These are phyloP conservation scores for Beta lomatogona DNA, from an alignment of 179 eudicot species.

Conservation along the genomic window DNA sequence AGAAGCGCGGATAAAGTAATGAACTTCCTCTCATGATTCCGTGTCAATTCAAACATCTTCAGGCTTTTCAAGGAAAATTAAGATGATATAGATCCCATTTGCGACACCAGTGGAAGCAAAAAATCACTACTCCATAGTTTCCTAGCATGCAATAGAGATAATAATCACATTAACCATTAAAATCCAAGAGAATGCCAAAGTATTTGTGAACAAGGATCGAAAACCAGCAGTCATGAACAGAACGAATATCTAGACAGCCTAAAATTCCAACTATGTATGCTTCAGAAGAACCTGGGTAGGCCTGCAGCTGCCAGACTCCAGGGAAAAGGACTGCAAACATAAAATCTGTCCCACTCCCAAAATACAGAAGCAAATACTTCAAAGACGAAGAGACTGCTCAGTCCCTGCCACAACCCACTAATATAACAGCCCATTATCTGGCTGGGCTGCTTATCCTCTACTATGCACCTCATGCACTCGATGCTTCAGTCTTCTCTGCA, in stretches of 20 bases:
- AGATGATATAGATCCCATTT: neutral
- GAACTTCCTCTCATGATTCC: too few relatives aligned
- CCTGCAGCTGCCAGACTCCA: slow-evolving; percentile 17
- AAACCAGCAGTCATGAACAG: slow-evolving; percentile 10
- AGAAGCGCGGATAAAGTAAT: too few relatives aligned
- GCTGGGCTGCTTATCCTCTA: neutral
- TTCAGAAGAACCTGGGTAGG: slow-evolving; percentile 20
- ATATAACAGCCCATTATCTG: neutral
- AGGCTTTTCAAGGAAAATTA: neutral
- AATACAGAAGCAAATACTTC: slow-evolving; percentile 23
- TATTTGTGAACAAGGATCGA: neutral
- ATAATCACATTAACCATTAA: slow-evolving; percentile 10
- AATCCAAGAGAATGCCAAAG: neutral
- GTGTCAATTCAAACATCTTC: too few relatives aligned
- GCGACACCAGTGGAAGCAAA: neutral
- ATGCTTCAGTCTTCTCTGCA: slow-evolving; percentile 30
- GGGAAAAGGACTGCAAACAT: slow-evolving; percentile 5
- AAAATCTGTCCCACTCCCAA: slow-evolving; percentile 13
- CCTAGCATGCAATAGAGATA: neutral
- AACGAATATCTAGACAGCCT: slow-evolving; percentile 19
- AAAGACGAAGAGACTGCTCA: slow-evolving; percentile 6
- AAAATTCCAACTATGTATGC: slow-evolving; percentile 8
- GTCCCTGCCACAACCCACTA: slow-evolving; percentile 7
- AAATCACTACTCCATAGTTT: too few relatives aligned
- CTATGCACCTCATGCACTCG: slow-evolving; percentile 23